Evolutionary conservation across 2,329 filamentous ascomycete genomes (phyloP).

Genomic region (Diplodia sapinea): DNA sequence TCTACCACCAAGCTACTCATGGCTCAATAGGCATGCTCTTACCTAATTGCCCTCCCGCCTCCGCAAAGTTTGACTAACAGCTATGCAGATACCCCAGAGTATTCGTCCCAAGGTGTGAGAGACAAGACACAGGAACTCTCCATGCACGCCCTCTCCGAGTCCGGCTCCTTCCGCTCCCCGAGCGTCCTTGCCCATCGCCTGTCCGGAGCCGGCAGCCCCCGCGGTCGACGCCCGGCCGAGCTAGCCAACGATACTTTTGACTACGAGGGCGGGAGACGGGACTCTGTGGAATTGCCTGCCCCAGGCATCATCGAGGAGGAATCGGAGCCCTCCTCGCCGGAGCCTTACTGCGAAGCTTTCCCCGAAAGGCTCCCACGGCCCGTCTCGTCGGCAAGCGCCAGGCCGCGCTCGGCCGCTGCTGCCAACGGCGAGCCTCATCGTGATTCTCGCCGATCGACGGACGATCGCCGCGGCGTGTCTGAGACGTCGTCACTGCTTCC

Average conservation of each 20-base stretch:
- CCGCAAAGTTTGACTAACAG: slow-evolving; percentile 18
- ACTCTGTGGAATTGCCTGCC: slow-evolving; percentile 16
- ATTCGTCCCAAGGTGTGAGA: slow-evolving; percentile 76
- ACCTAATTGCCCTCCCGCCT: slow-evolving; percentile 32
- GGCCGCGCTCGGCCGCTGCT: background rate
- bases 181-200: slow-evolving; percentile 27
- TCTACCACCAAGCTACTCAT: slow-evolving; percentile 69
- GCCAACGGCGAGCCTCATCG: slow-evolving; percentile 14
- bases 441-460: slow-evolving; percentile 18
- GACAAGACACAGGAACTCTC: slow-evolving; percentile 88
- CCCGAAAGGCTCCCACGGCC: slow-evolving; percentile 12
- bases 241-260: slow-evolving; percentile 23
- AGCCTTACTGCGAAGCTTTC: background rate
- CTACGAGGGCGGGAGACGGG: background rate
- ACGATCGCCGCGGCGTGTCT: slow-evolving; percentile 16
- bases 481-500: slow-evolving; percentile 49
- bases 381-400: background rate
- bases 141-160: slow-evolving; percentile 69
- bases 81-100: slow-evolving; percentile 70
- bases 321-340: slow-evolving; percentile 27
- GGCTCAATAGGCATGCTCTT: slow-evolving; percentile 60
- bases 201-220: slow-evolving; percentile 14
- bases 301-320: slow-evolving; percentile 14
- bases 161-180: slow-evolving; percentile 31
- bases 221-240: slow-evolving; percentile 14